Conservation (phyloP, 768 basidiomycete genomes). For the Rossbeevera mucosa region DNA sequence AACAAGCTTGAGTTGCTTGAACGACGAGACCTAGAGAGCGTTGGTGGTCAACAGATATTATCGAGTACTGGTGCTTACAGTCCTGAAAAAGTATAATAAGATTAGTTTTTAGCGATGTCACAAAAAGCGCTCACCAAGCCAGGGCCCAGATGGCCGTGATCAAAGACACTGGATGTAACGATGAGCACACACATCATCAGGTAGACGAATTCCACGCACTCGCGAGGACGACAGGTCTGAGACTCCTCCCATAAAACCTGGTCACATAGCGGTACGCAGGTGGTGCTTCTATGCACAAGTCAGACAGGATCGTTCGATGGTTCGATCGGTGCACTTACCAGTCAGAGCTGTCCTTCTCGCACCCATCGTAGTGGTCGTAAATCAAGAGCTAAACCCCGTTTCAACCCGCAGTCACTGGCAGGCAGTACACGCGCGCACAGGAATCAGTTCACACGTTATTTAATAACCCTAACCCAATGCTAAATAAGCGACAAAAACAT, state of each 20-base stretch:
- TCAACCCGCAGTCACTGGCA: not conserved
- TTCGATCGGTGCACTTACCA: too few relatives aligned
- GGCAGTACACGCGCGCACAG: conserved; percentile 2
- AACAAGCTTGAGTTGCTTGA: conserved; percentile 48
- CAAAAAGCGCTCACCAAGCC: conserved; percentile 47
- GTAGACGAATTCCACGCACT: conserved; percentile 29
- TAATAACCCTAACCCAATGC: conserved; percentile 2
- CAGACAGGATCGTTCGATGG: too few relatives aligned
- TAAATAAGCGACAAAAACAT: not conserved
- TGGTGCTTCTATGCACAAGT: conserved; percentile 41
- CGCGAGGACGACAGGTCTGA: conserved; percentile 56
- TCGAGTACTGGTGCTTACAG: conserved; percentile 11
- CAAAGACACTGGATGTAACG: conserved; percentile 31
- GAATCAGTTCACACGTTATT: conserved; percentile 25
- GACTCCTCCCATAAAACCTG: conserved; percentile 49
- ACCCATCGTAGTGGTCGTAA: conserved; percentile 10
- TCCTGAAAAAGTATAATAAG: conserved; percentile 9
- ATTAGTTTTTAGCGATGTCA: not conserved
- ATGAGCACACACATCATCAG: not conserved
- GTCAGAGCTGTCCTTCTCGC: conserved; percentile 8
- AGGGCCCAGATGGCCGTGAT: conserved; percentile 57
- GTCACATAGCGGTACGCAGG: conserved; percentile 59
- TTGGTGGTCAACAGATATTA: not conserved
- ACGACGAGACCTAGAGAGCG: conserved; percentile 51
- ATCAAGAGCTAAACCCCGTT: not conserved